phyloP scores from a whole-genome alignment of 2,329 filamentous ascomycete species.

The Colletotrichum tamarilloi region DNA sequence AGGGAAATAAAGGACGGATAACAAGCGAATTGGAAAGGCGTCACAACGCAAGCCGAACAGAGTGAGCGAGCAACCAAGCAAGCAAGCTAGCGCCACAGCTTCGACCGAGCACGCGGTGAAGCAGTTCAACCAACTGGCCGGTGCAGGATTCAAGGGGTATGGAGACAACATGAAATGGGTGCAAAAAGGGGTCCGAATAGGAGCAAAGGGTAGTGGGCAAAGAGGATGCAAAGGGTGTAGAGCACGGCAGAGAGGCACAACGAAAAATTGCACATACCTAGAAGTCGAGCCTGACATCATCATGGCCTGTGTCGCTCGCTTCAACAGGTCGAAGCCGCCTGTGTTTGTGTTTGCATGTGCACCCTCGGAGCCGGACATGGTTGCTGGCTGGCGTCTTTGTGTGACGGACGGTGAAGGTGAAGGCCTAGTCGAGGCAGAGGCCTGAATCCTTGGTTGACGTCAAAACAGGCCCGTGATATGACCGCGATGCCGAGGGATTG shows the following conservation, averaged over 20 bases:
- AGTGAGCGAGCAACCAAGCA: slow-evolving; percentile 4
- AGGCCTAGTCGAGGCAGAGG: slow-evolving; percentile 36
- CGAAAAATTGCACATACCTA: slow-evolving; percentile 30
- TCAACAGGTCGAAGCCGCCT: slow-evolving; percentile 66
- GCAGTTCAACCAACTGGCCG: slow-evolving; percentile 7
- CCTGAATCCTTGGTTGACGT: slow-evolving; percentile 25
- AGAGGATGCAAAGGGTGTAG: not conserved
- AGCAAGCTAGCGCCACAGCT: slow-evolving; percentile 22
- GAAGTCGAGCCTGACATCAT: slow-evolving; percentile 64
- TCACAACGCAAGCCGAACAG: slow-evolving; percentile 21
- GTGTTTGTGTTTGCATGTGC: slow-evolving; percentile 51
- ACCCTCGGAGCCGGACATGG: slow-evolving; percentile 63
- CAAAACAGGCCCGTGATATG: slow-evolving; percentile 33
- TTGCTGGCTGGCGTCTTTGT: slow-evolving; percentile 5
- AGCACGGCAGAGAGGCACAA: slow-evolving; percentile 37
- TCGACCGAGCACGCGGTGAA: slow-evolving; percentile 16
- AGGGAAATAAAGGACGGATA: slow-evolving; percentile 12
- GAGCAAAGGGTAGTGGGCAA: not conserved
- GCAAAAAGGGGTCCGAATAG: not conserved
- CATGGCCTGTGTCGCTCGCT: slow-evolving; percentile 71
- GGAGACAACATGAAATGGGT: not conserved
- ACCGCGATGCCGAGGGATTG: slow-evolving; percentile 18
- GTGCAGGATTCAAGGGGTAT: not conserved
- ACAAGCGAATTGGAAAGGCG: slow-evolving; percentile 17
- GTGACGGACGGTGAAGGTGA: slow-evolving; percentile 8